phyloP scores from a whole-genome alignment of 441 rosid species.

The Jatropha multifida region DNA sequence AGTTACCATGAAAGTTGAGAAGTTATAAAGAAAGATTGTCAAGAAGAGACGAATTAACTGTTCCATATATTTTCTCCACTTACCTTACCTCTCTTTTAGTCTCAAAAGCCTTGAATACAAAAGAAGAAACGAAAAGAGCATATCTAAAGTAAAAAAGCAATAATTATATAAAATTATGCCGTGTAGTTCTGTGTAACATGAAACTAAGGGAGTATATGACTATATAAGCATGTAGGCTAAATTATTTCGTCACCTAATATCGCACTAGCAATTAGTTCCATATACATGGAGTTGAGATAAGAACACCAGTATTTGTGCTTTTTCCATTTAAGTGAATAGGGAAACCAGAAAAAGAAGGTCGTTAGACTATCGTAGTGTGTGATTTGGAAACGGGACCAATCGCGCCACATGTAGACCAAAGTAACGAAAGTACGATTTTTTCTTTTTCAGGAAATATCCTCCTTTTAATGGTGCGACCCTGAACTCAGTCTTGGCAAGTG shows the following conservation, averaged over 20 bases:
- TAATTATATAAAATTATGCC: background rate
- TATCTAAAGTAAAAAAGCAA: background rate
- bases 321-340: too few species aligned
- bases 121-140: background rate
- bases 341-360: too few species aligned
- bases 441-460: too few species aligned
- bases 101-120: background rate
- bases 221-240: background rate
- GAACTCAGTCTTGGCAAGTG: too few species aligned
- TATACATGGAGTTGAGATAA: background rate
- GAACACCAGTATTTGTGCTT: too few species aligned
- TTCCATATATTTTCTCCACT: conserved; percentile 13
- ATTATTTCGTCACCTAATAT: background rate
- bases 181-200: background rate
- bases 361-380: too few species aligned
- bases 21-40: conserved; percentile 34
- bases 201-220: background rate
- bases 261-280: background rate
- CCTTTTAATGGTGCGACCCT: too few species aligned
- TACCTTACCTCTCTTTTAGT: background rate
- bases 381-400: too few species aligned
- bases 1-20: conserved; percentile 39
- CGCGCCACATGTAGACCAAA: too few species aligned
- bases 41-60: conserved; percentile 35
- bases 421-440: too few species aligned